phyloP scores from a whole-genome alignment of 768 basidiomycete species.

The Pleurotus ostreatus region DNA sequence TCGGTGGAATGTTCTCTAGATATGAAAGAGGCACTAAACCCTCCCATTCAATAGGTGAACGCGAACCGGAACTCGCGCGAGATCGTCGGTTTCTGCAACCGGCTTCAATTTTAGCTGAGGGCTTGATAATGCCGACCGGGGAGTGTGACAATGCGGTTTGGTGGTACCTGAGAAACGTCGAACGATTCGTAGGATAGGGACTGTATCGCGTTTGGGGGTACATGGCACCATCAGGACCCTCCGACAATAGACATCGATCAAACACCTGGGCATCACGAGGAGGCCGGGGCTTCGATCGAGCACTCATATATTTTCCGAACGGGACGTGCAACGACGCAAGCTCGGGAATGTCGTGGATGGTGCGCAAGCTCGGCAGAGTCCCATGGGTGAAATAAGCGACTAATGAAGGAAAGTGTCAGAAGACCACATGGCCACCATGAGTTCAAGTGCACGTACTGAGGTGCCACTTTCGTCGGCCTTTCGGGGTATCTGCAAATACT shows the following conservation, averaged over 20 bases:
- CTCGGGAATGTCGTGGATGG: constrained; percentile 55
- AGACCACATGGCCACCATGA: neutral
- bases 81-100: constrained; percentile 5
- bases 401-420: constrained; percentile 22
- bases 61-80: constrained; percentile 1
- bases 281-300: constrained; percentile 43
- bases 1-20: constrained; percentile 54
- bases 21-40: constrained; percentile 62
- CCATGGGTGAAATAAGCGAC: constrained; percentile 72
- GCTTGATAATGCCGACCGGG: neutral
- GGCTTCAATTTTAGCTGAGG: neutral
- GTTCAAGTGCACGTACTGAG: constrained; percentile 47
- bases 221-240: neutral
- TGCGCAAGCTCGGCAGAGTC: constrained; percentile 54
- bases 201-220: constrained; percentile 9
- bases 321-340: constrained; percentile 56
- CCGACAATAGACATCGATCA: constrained; percentile 1
- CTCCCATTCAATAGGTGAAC: constrained; percentile 13
- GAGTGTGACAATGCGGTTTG: constrained; percentile 2
- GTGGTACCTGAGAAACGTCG: neutral
- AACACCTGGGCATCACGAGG: constrained; percentile 16
- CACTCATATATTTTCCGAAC: constrained; percentile 58
- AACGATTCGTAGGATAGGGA: neutral
- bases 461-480: constrained; percentile 78
- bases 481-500: constrained; percentile 62